phyloP scores from a whole-genome alignment of 176 grass and related monocot genomes.

The Paspalum notatum region DNA sequence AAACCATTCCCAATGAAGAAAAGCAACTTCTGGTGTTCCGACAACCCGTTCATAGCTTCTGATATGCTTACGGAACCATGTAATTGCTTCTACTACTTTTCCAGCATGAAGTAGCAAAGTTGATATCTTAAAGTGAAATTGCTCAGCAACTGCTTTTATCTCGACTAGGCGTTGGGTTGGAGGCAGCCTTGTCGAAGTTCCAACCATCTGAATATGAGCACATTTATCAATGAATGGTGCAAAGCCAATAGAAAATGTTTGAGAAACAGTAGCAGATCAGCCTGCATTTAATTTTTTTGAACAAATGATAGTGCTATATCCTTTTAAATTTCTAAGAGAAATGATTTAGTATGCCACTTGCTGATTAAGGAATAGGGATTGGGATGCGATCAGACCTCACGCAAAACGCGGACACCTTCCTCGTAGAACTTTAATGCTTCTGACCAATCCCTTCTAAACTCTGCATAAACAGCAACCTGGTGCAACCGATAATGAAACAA shows the following conservation, averaged over 20 bases:
- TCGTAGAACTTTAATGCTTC: slow-evolving; percentile 96
- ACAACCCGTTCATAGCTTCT: slow-evolving; percentile 69
- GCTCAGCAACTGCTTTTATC: slow-evolving; percentile 88
- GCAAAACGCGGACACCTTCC: slow-evolving; percentile 85
- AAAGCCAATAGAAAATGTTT: slow-evolving; percentile 35
- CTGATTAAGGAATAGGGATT: slow-evolving; percentile 38
- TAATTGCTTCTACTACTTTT: slow-evolving; percentile 87
- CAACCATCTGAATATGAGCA: slow-evolving; percentile 70
- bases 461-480: slow-evolving; percentile 93
- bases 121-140: slow-evolving; percentile 97
- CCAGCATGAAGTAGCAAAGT: slow-evolving; percentile 89
- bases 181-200: slow-evolving; percentile 89
- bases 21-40: slow-evolving; percentile 72
- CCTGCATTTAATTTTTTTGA: not conserved
- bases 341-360: slow-evolving; percentile 14
- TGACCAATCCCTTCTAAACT: slow-evolving; percentile 92
- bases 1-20: slow-evolving; percentile 98
- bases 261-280: slow-evolving; percentile 28
- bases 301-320: slow-evolving; percentile 11
- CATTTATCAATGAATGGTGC: slow-evolving; percentile 42
- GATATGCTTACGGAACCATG: slow-evolving; percentile 88
- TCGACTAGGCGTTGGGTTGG: slow-evolving; percentile 88
- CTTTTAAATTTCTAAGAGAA: slow-evolving; percentile 24
- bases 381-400: slow-evolving; percentile 63
- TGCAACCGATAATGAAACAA: slow-evolving; percentile 16